These are phyloP conservation scores for Alternaria gansuensis DNA, from an alignment of 2,329 filamentous ascomycete genomes.

Conservation along the genomic window DNA sequence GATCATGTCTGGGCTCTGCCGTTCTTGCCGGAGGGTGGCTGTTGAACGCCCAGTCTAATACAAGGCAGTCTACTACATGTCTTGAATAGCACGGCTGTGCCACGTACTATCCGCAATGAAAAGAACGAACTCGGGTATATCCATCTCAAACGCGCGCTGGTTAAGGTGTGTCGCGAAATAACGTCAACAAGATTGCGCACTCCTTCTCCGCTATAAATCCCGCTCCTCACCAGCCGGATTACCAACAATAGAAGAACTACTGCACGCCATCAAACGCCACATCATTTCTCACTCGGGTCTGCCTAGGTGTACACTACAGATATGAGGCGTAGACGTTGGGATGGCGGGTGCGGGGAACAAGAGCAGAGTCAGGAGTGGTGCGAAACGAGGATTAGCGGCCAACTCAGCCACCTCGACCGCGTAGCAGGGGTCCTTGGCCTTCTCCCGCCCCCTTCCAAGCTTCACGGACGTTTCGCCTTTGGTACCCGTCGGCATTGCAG, in stretches of 20 bases:
- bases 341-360: constrained; percentile 7
- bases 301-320: neutral
- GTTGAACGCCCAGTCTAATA: neutral
- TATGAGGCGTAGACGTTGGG: constrained; percentile 1
- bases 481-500: constrained; percentile 14
- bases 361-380: neutral
- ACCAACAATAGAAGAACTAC: neutral
- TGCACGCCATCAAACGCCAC: neutral
- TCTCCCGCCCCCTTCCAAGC: constrained; percentile 22
- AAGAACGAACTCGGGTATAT: neutral
- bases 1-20: neutral
- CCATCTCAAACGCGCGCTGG: neutral
- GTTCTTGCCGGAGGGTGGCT: neutral
- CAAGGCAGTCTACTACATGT: neutral
- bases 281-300: neutral
- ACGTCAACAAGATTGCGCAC: neutral
- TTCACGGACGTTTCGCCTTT: constrained; percentile 20
- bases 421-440: constrained; percentile 20
- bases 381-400: constrained; percentile 13
- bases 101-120: neutral
- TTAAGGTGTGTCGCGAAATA: neutral
- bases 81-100: neutral
- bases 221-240: neutral
- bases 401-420: constrained; percentile 20
- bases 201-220: neutral